These are phyloP conservation scores for Venturia oleaginea DNA, from an alignment of 2,329 filamentous ascomycete genomes.

Conservation along the genomic window DNA sequence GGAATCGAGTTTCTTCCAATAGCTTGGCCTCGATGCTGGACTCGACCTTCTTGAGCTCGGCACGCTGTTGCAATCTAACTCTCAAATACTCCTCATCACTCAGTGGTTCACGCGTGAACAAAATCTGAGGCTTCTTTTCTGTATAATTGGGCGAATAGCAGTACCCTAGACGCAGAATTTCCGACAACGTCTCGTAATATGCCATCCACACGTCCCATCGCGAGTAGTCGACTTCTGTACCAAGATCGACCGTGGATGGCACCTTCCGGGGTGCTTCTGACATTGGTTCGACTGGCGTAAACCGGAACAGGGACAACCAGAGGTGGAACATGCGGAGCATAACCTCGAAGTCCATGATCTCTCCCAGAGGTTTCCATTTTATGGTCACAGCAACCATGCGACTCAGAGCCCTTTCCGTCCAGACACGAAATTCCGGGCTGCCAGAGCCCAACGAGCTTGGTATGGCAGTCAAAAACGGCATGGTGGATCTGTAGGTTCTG, in stretches of 20 bases:
- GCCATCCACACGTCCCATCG: slow-evolving; percentile 69
- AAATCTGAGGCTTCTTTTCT: slow-evolving; percentile 15
- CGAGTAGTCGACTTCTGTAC: slow-evolving; percentile 50
- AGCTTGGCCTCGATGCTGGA: slow-evolving; percentile 69
- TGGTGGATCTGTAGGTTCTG: slow-evolving; percentile 54
- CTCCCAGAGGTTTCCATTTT: slow-evolving; percentile 38
- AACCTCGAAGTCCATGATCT: slow-evolving; percentile 21
- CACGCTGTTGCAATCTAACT: slow-evolving; percentile 44
- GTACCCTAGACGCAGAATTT: slow-evolving; percentile 59
- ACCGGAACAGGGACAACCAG: slow-evolving; percentile 56
- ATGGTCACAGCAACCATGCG: slow-evolving; percentile 64
- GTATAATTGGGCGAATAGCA: slow-evolving; percentile 44
- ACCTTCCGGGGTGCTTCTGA: slow-evolving; percentile 22
- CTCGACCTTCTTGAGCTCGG: slow-evolving; percentile 74
- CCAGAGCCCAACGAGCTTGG: slow-evolving; percentile 39
- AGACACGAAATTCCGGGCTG: slow-evolving; percentile 55
- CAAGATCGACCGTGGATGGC: slow-evolving; percentile 40
- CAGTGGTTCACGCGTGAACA: slow-evolving; percentile 20
- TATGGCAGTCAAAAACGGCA: slow-evolving; percentile 50
- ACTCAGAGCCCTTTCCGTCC: slow-evolving; percentile 70
- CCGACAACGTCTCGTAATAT: slow-evolving; percentile 73
- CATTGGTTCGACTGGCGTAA: slow-evolving; percentile 15
- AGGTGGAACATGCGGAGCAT: slow-evolving; percentile 43
- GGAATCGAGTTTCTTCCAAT: slow-evolving; percentile 71
- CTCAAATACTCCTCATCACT: slow-evolving; percentile 21